Evolutionary conservation across 2,329 filamentous ascomycete genomes (phyloP).

Genomic region (Aureobasidium sp.): DNA sequence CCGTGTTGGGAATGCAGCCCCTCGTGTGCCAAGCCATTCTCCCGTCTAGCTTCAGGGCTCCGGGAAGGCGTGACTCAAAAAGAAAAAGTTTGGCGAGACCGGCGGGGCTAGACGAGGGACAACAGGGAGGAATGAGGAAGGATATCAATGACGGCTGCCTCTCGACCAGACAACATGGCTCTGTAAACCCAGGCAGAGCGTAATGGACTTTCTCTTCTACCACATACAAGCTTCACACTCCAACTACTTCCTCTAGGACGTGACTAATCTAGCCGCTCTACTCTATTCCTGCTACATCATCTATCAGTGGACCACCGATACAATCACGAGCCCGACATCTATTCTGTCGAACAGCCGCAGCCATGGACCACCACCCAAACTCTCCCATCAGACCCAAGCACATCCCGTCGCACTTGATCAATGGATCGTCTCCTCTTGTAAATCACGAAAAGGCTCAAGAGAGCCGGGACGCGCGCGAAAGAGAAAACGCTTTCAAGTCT

Average conservation of each 20-base stretch:
- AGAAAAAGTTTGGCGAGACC: slow-evolving; percentile 13
- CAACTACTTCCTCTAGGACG: slow-evolving; percentile 27
- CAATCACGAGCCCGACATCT: not conserved
- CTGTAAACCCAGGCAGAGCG: slow-evolving; percentile 5
- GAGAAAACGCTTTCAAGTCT: slow-evolving; percentile 51
- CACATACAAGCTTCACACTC: slow-evolving; percentile 28
- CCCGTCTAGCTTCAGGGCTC: not conserved
- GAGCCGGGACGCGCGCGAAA: slow-evolving; percentile 44
- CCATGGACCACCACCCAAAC: slow-evolving; percentile 39
- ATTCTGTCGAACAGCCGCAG: not conserved
- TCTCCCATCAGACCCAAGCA: slow-evolving; percentile 34
- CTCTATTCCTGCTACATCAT: not conserved
- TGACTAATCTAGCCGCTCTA: not conserved
- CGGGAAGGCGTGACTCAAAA: slow-evolving; percentile 11
- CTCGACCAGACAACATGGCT: not conserved
- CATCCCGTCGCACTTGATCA: slow-evolving; percentile 51
- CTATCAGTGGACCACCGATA: not conserved
- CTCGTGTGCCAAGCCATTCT: not conserved
- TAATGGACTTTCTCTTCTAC: slow-evolving; percentile 32
- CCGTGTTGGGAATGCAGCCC: slow-evolving; percentile 4
- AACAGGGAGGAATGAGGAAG: not conserved
- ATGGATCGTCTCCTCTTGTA: slow-evolving; percentile 46
- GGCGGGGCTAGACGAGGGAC: not conserved
- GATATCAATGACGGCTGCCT: not conserved
- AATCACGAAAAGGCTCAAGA: slow-evolving; percentile 30